These are phyloP conservation scores for Furcasterigmium sp. DNA, from an alignment of 2,329 filamentous ascomycete species.

Conservation along the genomic window DNA sequence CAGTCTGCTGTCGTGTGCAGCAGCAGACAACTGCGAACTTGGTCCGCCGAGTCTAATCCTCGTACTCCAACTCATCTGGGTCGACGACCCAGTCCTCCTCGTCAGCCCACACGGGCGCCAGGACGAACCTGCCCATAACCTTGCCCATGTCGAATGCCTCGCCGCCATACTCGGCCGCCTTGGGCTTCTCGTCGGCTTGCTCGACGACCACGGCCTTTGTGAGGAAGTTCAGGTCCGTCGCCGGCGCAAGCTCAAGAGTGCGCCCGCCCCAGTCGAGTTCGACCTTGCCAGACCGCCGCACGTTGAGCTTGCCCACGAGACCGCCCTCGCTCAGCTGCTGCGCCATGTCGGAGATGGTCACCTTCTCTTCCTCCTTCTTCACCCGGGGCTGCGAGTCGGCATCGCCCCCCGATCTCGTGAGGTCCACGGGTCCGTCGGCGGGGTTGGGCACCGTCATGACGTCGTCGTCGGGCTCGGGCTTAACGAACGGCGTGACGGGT, in stretches of 20 bases:
- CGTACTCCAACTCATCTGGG: slow-evolving; percentile 22
- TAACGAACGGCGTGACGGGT: slow-evolving; percentile 19
- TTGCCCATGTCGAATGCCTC: slow-evolving; percentile 57
- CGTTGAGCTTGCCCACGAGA: slow-evolving; percentile 54
- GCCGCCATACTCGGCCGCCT: slow-evolving; percentile 35
- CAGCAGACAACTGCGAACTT: too few species aligned
- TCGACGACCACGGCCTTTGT: slow-evolving; percentile 57
- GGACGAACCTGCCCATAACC: slow-evolving; percentile 56
- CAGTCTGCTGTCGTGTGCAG: too few species aligned
- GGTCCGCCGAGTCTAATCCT: too few species aligned
- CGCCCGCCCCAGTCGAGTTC: slow-evolving; percentile 60
- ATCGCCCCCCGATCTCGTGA: slow-evolving; percentile 23
- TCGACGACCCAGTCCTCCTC: slow-evolving; percentile 50
- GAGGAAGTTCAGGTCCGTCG: slow-evolving; percentile 49
- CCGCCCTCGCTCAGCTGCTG: slow-evolving; percentile 45
- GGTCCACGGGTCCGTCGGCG: slow-evolving; percentile 28
- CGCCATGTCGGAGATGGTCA: slow-evolving; percentile 24
- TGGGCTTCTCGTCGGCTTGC: slow-evolving; percentile 50
- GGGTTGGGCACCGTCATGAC: slow-evolving; percentile 28
- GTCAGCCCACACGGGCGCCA: slow-evolving; percentile 53
- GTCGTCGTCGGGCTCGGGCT: slow-evolving; percentile 34
- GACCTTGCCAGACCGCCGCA: slow-evolving; percentile 57
- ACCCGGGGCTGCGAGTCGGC: slow-evolving; percentile 12
- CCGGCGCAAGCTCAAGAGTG: slow-evolving; percentile 44
- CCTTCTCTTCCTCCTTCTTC: slow-evolving; percentile 19